Evolutionary conservation across 371 early-diverging fungal species (phyloP).

Genomic region (Mortierella sp.): DNA sequence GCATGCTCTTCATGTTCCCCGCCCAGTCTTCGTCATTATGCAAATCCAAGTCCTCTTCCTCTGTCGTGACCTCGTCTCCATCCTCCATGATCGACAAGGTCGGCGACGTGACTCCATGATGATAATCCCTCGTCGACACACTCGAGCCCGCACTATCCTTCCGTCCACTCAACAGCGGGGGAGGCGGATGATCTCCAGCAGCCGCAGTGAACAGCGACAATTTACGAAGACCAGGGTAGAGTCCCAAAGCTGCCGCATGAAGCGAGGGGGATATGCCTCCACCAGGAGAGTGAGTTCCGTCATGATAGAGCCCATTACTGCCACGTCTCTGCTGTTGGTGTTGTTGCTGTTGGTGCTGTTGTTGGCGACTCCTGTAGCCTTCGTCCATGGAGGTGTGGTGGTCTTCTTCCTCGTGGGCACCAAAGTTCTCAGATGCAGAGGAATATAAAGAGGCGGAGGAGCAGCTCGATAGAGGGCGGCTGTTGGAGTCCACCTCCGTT

Average conservation of each 20-base stretch:
- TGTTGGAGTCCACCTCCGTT: background rate
- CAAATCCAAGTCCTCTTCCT: conserved; percentile 15
- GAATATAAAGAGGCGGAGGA: background rate
- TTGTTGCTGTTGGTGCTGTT: background rate
- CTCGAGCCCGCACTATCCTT: conserved; percentile 40
- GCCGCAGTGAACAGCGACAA: conserved; percentile 52
- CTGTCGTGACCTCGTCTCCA: conserved; percentile 27
- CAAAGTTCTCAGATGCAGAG: conserved; percentile 9
- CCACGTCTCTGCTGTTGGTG: background rate
- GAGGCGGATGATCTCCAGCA: conserved; percentile 34
- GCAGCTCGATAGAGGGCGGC: conserved; percentile 1
- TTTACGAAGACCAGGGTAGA: conserved; percentile 48
- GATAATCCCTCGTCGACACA: conserved; percentile 12
- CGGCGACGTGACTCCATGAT: conserved; percentile 2
- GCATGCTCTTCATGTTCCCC: conserved; percentile 34
- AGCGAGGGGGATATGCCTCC: conserved; percentile 21
- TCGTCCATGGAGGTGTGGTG: background rate
- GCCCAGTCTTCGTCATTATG: conserved; percentile 54
- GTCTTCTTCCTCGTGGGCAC: background rate
- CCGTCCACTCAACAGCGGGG: conserved; percentile 31
- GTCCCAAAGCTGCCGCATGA: conserved; percentile 39
- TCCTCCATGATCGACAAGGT: conserved; percentile 10
- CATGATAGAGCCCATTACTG: background rate
- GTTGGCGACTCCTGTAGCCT: background rate
- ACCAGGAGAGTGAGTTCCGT: conserved; percentile 16